These are phyloP conservation scores for Symbiodinium natans DNA, from an alignment of 73 alveolate genomes.

Conservation along the genomic window DNA sequence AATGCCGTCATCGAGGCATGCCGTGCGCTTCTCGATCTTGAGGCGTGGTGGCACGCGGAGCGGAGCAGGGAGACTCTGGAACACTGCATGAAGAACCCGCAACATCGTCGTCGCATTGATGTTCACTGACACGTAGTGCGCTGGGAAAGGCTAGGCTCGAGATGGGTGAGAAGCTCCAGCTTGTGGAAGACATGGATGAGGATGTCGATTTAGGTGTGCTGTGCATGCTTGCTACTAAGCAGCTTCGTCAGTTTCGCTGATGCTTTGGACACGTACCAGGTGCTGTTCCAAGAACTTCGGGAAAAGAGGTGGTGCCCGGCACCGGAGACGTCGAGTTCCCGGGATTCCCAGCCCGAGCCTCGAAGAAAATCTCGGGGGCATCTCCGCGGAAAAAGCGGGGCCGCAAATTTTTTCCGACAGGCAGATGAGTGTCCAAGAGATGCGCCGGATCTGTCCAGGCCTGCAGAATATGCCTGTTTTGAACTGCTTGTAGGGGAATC, in stretches of 20 bases:
- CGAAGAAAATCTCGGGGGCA: neutral
- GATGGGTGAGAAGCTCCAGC: neutral
- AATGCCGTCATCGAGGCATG: slow-evolving; percentile 75
- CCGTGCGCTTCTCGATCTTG: slow-evolving; percentile 32
- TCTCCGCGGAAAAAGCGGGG: neutral
- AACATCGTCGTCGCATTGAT: too few relatives aligned
- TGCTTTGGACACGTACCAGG: neutral
- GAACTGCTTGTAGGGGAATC: neutral
- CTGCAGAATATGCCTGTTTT: neutral
- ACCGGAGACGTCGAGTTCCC: slow-evolving; percentile 62
- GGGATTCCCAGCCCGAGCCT: slow-evolving; percentile 54
- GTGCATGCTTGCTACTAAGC: too few relatives aligned
- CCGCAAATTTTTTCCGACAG: neutral
- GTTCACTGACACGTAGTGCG: too few relatives aligned
- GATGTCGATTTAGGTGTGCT: slow-evolving; percentile 10
- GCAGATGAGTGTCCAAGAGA: slow-evolving; percentile 26
- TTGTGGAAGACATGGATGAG: neutral
- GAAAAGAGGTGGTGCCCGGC: slow-evolving; percentile 20
- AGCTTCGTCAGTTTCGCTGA: too few relatives aligned
- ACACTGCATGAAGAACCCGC: too few relatives aligned
- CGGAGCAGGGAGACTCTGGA: neutral
- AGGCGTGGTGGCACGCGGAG: neutral
- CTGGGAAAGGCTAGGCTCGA: slow-evolving; percentile 40
- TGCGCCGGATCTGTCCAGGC: slow-evolving; percentile 53
- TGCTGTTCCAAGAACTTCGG: neutral